Conservation (phyloP, 2,329 filamentous ascomycete genomes). For the Fonsecaea pedrosoi region DNA sequence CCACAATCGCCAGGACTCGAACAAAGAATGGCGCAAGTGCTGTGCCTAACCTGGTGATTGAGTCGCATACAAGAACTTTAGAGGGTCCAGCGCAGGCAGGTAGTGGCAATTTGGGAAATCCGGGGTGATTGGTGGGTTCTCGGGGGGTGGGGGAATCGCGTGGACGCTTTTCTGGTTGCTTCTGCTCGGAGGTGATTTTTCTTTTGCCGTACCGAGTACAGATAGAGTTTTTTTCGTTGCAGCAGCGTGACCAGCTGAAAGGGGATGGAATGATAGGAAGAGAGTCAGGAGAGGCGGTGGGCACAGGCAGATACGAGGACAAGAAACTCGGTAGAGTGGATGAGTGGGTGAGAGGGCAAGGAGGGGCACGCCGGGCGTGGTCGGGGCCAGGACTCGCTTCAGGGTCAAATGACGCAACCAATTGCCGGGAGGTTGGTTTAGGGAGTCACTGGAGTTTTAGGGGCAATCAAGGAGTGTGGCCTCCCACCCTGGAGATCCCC, state of each 20-base stretch:
- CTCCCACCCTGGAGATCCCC: not conserved
- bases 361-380: not conserved
- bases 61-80: slow-evolving; percentile 1
- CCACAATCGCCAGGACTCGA: too few species aligned
- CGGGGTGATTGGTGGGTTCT: not conserved
- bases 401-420: slow-evolving; percentile 5
- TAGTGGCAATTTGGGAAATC: not conserved
- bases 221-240: not conserved
- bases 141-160: not conserved
- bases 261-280: not conserved
- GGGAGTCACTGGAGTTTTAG: too few species aligned
- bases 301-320: not conserved
- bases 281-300: not conserved
- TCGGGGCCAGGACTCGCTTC: not conserved
- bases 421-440: not conserved
- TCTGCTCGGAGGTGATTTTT: not conserved
- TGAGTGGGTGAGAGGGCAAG: not conserved
- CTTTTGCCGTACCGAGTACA: not conserved
- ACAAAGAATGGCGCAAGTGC: not conserved
- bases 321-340: too few species aligned
- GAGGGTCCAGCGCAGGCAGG: not conserved
- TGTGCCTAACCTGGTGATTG: not conserved
- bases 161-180: not conserved
- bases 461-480: not conserved
- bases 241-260: not conserved